These are phyloP conservation scores for Colletotrichum sp. DNA, from an alignment of 2,329 filamentous ascomycete genomes.

Conservation along the genomic window DNA sequence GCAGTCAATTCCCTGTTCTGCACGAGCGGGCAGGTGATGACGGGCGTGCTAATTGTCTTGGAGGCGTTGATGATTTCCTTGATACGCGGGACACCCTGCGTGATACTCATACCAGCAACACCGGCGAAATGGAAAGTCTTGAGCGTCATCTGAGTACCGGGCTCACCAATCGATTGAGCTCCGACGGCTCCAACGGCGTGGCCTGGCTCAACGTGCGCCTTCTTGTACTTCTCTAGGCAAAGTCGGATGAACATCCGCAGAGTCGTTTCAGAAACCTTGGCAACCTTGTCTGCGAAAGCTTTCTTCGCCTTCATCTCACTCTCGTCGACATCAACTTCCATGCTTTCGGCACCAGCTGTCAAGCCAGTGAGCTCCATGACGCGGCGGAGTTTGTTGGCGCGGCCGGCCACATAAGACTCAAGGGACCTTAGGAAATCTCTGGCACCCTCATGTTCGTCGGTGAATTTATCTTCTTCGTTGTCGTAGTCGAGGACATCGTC, in stretches of 20 bases:
- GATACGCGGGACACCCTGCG: slow-evolving; percentile 98
- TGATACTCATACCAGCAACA: slow-evolving; percentile 99
- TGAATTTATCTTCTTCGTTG: slow-evolving; percentile 69
- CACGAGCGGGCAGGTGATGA: slow-evolving; percentile 85
- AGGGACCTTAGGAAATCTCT: slow-evolving; percentile 83
- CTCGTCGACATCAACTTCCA: slow-evolving; percentile 29
- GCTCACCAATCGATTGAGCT: slow-evolving; percentile 97
- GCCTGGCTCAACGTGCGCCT: slow-evolving; percentile 89
- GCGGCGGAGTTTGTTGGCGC: slow-evolving; percentile 60
- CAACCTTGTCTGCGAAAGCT: slow-evolving; percentile 70
- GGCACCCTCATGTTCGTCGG: slow-evolving; percentile 83
- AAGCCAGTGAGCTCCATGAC: slow-evolving; percentile 19
- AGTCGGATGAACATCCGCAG: slow-evolving; percentile 78
- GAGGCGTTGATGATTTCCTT: slow-evolving; percentile 99
- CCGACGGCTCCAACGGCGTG: slow-evolving; percentile 96
- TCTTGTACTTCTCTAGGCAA: slow-evolving; percentile 89
- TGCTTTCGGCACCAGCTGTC: slow-evolving; percentile 20
- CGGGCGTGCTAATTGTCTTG: slow-evolving; percentile 89
- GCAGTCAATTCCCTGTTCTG: slow-evolving; percentile 77
- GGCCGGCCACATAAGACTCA: slow-evolving; percentile 69
- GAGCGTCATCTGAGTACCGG: slow-evolving; percentile 97
- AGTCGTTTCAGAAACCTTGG: slow-evolving; percentile 80
- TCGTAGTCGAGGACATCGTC: slow-evolving; percentile 70
- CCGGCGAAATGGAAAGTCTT: slow-evolving; percentile 99
- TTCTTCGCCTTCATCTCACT: slow-evolving; percentile 33